Evolutionary conservation across 2,329 filamentous ascomycete species (phyloP).

Genomic region (Penicillium sp.): DNA sequence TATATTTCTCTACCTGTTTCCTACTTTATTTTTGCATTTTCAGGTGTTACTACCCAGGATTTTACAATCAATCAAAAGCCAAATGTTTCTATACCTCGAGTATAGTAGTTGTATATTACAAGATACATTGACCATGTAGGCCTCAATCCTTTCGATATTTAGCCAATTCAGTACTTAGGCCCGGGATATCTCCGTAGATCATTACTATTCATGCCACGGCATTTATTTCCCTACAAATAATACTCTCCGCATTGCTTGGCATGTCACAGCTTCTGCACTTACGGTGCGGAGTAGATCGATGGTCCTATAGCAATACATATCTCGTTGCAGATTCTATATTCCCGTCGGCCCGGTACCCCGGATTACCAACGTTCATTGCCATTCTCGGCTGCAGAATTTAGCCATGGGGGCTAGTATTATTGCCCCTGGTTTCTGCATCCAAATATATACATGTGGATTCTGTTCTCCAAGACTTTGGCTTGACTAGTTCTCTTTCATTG

Average conservation of each 20-base stretch:
- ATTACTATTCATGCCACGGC: conserved; percentile 27
- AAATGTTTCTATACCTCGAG: neutral
- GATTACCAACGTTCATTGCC: conserved; percentile 2
- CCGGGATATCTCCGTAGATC: conserved; percentile 18
- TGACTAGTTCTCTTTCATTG: neutral
- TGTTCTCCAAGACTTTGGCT: neutral
- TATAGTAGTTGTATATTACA: neutral
- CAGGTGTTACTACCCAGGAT: neutral
- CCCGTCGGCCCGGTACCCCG: conserved; percentile 23
- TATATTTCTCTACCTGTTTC: too few relatives aligned
- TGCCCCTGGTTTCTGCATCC: neutral
- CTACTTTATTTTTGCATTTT: neutral
- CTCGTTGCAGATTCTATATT: neutral
- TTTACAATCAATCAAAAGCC: neutral
- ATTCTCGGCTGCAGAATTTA: conserved; percentile 4
- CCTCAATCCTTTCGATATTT: neutral
- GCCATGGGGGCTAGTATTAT: neutral
- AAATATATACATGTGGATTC: neutral
- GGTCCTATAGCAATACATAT: neutral
- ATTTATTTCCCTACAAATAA: conserved; percentile 4
- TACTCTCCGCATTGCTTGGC: conserved; percentile 8
- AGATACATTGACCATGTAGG: neutral
- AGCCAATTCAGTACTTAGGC: neutral
- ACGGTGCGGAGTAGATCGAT: too few relatives aligned
- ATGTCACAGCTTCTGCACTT: conserved; percentile 2